These are phyloP conservation scores for Coccomyxa sp. DNA, from an alignment of 139 green algal genomes.

Conservation along the genomic window DNA sequence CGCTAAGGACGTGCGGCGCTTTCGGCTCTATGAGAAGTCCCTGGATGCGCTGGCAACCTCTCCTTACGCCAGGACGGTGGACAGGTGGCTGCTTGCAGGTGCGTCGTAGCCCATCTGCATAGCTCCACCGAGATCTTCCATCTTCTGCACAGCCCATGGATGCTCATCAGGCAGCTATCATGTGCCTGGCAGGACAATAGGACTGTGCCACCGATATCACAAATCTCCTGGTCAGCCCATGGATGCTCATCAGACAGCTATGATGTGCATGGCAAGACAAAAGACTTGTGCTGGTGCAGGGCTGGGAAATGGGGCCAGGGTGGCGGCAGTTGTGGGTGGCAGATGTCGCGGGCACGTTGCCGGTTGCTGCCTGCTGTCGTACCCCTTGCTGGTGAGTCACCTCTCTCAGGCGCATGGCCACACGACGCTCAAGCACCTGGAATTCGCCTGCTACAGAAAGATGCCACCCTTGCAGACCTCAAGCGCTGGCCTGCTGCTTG, in stretches of 20 bases:
- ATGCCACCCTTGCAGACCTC: neutral
- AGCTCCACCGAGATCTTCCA: neutral
- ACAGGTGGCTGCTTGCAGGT: neutral
- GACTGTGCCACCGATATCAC: neutral
- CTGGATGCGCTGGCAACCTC: neutral
- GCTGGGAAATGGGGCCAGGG: neutral
- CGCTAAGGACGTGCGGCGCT: neutral
- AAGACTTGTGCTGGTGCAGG: neutral
- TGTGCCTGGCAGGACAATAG: neutral
- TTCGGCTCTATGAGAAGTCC: neutral
- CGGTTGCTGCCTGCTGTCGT: neutral
- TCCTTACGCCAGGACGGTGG: neutral
- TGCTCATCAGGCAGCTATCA: neutral
- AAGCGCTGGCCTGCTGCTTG: neutral
- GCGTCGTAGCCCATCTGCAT: no score
- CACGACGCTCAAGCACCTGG: no score
- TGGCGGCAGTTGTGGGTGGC: neutral
- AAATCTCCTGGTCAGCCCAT: neutral
- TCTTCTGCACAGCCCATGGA: neutral
- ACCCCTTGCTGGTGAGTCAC: neutral
- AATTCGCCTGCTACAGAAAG: neutral
- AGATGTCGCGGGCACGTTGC: neutral
- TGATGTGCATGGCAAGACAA: no score
- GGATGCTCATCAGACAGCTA: neutral
- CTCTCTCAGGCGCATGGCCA: no score